Percentiles rank a stretch among this genome's conserved stretches.
Conservation (phyloP, 2,329 filamentous ascomycete species). For the Pseudopithomyces maydicus region DNA sequence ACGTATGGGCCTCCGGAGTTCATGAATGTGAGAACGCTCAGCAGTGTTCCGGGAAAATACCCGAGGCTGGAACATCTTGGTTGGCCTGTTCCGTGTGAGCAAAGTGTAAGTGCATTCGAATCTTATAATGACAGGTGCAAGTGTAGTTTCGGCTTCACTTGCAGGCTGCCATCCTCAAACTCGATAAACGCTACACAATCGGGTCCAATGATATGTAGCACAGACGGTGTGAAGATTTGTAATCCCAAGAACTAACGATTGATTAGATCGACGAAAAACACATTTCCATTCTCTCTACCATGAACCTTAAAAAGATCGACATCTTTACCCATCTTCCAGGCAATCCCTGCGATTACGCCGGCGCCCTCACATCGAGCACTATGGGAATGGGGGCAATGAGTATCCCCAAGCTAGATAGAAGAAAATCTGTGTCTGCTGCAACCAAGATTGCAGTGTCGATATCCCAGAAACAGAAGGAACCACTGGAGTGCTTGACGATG, state of each 20-base stretch:
- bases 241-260: background rate
- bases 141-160: too few species aligned
- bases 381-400: background rate
- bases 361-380: background rate
- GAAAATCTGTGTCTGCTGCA: background rate
- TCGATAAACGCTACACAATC: too few species aligned
- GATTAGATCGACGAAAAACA: conserved; percentile 1
- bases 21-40: background rate
- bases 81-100: background rate
- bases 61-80: background rate
- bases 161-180: background rate
- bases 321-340: conserved; percentile 8
- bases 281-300: background rate
- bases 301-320: conserved; percentile 9
- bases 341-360: background rate
- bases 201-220: too few species aligned
- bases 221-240: too few species aligned
- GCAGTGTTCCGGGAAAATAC: background rate
- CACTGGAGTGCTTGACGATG: conserved; percentile 7
- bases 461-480: background rate
- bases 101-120: background rate
- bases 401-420: background rate
- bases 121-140: background rate
- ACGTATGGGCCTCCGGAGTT: background rate
- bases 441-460: conserved; percentile 6